Evolutionary conservation across 202 grass and related monocot genomes (phyloP).

Genomic region (Digitaria exilis): DNA sequence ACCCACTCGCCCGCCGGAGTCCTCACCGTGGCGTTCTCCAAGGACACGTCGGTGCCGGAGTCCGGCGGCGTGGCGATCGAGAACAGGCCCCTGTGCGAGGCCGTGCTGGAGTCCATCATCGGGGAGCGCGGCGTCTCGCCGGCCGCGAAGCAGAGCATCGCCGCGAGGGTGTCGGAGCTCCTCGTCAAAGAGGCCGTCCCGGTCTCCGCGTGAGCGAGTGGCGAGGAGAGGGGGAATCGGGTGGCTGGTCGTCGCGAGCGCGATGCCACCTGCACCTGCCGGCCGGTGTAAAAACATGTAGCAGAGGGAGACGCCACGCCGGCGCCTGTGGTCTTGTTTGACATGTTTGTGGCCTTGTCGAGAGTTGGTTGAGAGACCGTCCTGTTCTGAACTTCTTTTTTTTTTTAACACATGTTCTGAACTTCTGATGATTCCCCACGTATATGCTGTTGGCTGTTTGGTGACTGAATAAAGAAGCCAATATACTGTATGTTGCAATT

Average conservation of each 20-base stretch:
- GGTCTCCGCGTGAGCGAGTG: slow-evolving; percentile 31
- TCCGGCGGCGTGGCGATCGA: slow-evolving; percentile 49
- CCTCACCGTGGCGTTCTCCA: slow-evolving; percentile 76
- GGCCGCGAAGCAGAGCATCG: slow-evolving; percentile 72
- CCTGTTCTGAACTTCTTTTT: too few relatives aligned
- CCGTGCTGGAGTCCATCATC: slow-evolving; percentile 84
- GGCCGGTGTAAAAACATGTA: too few relatives aligned
- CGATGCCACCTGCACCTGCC: not conserved
- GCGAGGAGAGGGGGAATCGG: too few relatives aligned
- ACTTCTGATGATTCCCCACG: too few relatives aligned
- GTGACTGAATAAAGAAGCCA: too few relatives aligned
- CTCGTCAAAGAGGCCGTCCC: not conserved
- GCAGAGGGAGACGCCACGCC: too few relatives aligned
- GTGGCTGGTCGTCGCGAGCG: too few relatives aligned
- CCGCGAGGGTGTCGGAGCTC: slow-evolving; percentile 59
- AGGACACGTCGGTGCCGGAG: slow-evolving; percentile 54
- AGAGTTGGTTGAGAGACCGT: too few relatives aligned
- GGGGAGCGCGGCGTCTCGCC: slow-evolving; percentile 83
- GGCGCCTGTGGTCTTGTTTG: too few relatives aligned
- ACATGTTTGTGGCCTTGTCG: too few relatives aligned
- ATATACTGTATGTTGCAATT: not conserved
- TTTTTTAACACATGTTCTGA: too few relatives aligned
- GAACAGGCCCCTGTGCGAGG: slow-evolving; percentile 62
- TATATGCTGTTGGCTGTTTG: too few relatives aligned
- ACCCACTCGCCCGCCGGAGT: slow-evolving; percentile 59